Conservation (phyloP, 345 rosid species). For the Laguncularia racemosa region DNA sequence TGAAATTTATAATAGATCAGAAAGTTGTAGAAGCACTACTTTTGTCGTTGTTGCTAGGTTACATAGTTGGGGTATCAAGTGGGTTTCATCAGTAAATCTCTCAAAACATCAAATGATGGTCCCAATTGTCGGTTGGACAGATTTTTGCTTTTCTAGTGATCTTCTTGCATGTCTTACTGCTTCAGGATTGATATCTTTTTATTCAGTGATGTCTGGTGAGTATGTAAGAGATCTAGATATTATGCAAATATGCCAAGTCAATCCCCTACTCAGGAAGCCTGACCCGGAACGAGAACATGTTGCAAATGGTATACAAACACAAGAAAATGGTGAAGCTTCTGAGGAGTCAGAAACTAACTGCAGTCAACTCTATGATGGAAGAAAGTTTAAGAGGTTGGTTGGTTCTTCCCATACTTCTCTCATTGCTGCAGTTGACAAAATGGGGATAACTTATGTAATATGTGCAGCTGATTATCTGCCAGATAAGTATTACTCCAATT, state of each 20-base stretch:
- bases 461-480: constrained; percentile 42
- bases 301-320: constrained; percentile 20
- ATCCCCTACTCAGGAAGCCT: constrained; percentile 21
- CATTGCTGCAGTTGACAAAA: constrained; percentile 74
- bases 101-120: constrained; percentile 29
- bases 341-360: constrained; percentile 16
- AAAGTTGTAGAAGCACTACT: constrained; percentile 26
- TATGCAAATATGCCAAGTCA: constrained; percentile 37
- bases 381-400: constrained; percentile 67
- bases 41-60: constrained; percentile 58
- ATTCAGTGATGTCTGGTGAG: constrained; percentile 60
- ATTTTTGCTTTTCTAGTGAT: constrained; percentile 70
- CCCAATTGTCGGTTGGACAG: constrained; percentile 54
- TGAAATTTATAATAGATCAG: constrained; percentile 23
- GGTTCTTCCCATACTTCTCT: constrained; percentile 61
- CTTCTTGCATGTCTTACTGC: constrained; percentile 81
- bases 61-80: constrained; percentile 58
- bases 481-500: constrained; percentile 21
- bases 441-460: constrained; percentile 55
- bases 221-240: constrained; percentile 54
- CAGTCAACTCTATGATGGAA: constrained; percentile 24
- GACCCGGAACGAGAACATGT: constrained; percentile 21
- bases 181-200: constrained; percentile 56
- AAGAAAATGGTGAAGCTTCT: constrained; percentile 23
- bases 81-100: constrained; percentile 72